Evolutionary conservation across 306 rosid species (phyloP), one percentile per base, ranked within the genome.

Genomic region (Vigna trinervia): DNA sequence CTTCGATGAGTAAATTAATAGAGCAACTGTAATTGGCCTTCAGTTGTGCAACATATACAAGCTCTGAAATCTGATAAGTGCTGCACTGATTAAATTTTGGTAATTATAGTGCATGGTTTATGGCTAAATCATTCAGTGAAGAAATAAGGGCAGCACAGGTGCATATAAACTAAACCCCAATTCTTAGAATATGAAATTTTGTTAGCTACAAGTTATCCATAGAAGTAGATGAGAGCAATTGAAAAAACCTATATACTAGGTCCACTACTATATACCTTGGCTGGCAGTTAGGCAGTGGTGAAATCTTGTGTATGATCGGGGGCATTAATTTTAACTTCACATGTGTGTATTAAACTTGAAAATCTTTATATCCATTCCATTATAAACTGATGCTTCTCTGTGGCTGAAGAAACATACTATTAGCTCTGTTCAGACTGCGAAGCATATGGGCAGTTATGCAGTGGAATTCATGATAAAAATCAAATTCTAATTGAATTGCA

Each of bases 81-180:
- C 12, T 4, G 47, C 32, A 51, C 19, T 30, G 47, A 70, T 69
- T 43, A 60, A 6, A 15, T 63, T 63, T 63, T 61, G 46, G 68
- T 30, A 61, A 61, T 34, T 62, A 32, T 32, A 36, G 17, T 14
- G 28, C 47, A 38, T 63, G 26, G 30, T 4, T 61, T 62, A 36
- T 14, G 12, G 69, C 6, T 62, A 19, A 17, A 38, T 38, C 2
- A 10, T 34, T 36, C 69, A 36, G 5, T 43, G 19, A 66, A 66
- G 34, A 41, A 41, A 43, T 65, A n/a, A 19, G 36, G 20, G 19
- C 1, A 41, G n/a, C 6, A 19, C 52, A 39, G 8, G 32, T 41
- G 3, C 41, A 41, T 19, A 41, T 19, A 65, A 65, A 39, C 5
- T 65, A 19, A 36, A 1, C 48, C 47, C 4, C 19, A 41, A 0